These are phyloP conservation scores for Mortierella sp. DNA, from an alignment of 371 early-diverging fungal species.

Conservation along the genomic window DNA sequence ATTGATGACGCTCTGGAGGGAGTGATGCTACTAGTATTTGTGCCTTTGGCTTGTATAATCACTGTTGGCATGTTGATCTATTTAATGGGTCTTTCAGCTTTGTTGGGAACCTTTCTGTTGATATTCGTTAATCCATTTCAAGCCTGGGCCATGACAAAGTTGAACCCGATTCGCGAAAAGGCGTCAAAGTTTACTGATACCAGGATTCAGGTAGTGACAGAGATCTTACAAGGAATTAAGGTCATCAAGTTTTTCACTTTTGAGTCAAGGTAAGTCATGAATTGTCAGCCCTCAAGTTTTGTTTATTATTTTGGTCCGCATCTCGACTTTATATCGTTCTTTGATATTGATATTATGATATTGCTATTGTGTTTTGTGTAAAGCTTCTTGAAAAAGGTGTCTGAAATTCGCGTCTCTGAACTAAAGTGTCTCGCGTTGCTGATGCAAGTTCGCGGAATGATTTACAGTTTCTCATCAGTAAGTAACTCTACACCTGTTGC, in stretches of 20 bases:
- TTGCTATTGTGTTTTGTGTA: neutral
- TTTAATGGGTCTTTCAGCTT: slow-evolving; percentile 65
- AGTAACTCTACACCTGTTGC: neutral
- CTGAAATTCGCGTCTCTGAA: slow-evolving; percentile 33
- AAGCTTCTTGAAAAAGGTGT: slow-evolving; percentile 41
- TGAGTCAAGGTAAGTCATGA: slow-evolving; percentile 56
- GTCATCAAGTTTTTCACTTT: slow-evolving; percentile 70
- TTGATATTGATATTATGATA: too few species aligned
- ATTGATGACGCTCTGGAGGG: slow-evolving; percentile 59
- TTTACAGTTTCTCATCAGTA: slow-evolving; percentile 51
- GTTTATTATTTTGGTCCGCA: slow-evolving; percentile 6
- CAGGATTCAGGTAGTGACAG: slow-evolving; percentile 57
- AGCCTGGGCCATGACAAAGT: slow-evolving; percentile 43
- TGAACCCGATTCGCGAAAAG: slow-evolving; percentile 43
- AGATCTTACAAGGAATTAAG: slow-evolving; percentile 59
- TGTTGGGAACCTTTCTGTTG: slow-evolving; percentile 65
- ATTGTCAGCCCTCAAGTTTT: too few species aligned
- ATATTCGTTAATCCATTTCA: slow-evolving; percentile 54
- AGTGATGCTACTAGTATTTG: slow-evolving; percentile 56
- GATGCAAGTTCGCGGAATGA: slow-evolving; percentile 47
- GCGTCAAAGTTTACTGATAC: slow-evolving; percentile 57
- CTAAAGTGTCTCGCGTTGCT: slow-evolving; percentile 20
- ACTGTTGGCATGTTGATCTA: slow-evolving; percentile 28
- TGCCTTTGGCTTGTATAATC: slow-evolving; percentile 61
- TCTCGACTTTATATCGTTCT: neutral